phyloP scores from a whole-genome alignment of 352 stramenopile genomes.

The Phytophthora meadii region DNA sequence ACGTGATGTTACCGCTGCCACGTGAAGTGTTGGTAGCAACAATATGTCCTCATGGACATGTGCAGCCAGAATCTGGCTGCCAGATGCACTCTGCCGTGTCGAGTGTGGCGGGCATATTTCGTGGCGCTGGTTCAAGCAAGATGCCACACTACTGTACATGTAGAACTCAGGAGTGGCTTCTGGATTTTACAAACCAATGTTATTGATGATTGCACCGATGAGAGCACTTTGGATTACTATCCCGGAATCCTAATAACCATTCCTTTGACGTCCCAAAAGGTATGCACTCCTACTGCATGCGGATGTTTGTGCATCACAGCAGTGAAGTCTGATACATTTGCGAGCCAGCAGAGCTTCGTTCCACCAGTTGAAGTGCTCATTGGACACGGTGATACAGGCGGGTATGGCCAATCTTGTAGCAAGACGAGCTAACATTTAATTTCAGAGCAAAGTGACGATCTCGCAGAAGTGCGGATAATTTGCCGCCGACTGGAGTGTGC shows the following conservation, averaged over 20 bases:
- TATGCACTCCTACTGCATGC: no score
- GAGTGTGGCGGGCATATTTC: background rate
- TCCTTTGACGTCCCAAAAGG: no score
- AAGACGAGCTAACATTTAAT: constrained; percentile 16
- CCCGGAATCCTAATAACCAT: no score
- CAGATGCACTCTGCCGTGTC: background rate
- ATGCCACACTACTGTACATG: no score
- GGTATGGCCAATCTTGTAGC: constrained; percentile 17
- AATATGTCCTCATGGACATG: background rate
- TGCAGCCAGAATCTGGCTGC: background rate
- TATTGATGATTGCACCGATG: background rate
- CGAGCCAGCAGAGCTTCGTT: no score
- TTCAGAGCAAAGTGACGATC: constrained; percentile 4
- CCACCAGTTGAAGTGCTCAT: background rate
- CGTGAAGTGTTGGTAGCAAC: background rate
- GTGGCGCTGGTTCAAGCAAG: background rate
- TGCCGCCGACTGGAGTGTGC: constrained; percentile 15
- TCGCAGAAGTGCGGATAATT: constrained; percentile 19
- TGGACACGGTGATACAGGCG: constrained; percentile 6
- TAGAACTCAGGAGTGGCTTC: background rate
- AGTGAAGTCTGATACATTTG: no score
- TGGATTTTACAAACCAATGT: constrained; percentile 5
- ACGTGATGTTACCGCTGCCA: background rate
- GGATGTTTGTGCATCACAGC: no score
- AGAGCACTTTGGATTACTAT: no score